A percentile compares a stretch with the other conserved stretches of the same genome.
phyloP scores from a whole-genome alignment of 2,329 filamentous ascomycete species.

The Trichoderma lentiforme region DNA sequence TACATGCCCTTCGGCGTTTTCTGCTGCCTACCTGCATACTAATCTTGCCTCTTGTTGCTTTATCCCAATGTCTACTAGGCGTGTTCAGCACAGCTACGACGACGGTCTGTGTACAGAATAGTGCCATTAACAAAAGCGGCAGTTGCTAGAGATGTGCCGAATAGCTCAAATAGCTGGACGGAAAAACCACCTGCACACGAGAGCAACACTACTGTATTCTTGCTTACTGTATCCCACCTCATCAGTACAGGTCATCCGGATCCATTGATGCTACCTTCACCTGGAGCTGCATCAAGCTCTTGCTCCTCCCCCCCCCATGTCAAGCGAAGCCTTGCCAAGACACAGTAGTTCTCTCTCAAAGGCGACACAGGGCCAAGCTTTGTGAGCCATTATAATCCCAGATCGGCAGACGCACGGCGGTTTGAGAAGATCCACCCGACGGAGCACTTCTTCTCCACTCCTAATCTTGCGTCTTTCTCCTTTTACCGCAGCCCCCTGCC shows the following conservation, averaged over 20 bases:
- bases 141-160: constrained; percentile 1
- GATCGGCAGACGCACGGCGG: constrained; percentile 18
- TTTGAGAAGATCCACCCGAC: constrained; percentile 10
- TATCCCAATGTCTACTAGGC: not conserved
- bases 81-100: not conserved
- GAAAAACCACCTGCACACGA: not conserved
- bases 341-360: not conserved
- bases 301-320: not conserved
- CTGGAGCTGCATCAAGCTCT: not conserved
- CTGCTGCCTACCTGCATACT: not conserved
- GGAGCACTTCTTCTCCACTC: not conserved
- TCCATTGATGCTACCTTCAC: not conserved
- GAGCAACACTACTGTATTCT: not conserved
- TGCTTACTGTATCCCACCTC: not conserved
- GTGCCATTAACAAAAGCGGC: not conserved
- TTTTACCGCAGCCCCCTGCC: not conserved
- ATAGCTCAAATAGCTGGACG: not conserved
- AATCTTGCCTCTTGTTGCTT: not conserved
- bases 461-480: constrained; percentile 12
- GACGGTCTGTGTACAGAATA: not conserved
- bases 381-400: constrained; percentile 22
- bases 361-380: constrained; percentile 9
- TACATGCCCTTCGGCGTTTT: not conserved
- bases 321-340: not conserved
- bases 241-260: not conserved